phyloP scores from a whole-genome alignment of 345 rosid species.

The Alliaria petiolata region DNA sequence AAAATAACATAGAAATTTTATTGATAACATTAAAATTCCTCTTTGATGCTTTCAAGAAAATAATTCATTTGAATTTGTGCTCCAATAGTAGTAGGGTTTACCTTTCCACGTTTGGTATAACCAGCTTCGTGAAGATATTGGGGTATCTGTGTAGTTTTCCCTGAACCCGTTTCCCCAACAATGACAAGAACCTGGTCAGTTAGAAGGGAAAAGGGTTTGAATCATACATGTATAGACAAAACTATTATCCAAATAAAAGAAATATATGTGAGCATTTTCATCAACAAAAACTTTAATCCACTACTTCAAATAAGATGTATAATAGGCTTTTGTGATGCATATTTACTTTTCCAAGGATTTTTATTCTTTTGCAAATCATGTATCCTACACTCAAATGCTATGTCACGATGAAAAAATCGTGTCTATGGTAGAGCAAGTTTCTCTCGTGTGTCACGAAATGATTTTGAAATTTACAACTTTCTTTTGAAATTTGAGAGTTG shows the following conservation, averaged over 20 bases:
- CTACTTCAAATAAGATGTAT: background rate
- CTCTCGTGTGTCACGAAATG: background rate
- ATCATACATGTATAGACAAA: background rate
- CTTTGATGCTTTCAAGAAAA: no score
- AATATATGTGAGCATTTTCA: no score
- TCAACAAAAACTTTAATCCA: no score
- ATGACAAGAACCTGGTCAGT: conserved; percentile 63
- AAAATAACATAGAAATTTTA: no score
- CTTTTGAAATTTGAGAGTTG: background rate
- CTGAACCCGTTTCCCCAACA: conserved; percentile 91
- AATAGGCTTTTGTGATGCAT: background rate
- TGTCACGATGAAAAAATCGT: background rate
- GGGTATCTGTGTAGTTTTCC: conserved; percentile 84
- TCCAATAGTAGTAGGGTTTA: conserved; percentile 15
- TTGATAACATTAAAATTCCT: no score
- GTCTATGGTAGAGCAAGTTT: background rate
- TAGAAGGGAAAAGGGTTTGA: background rate
- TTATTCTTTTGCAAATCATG: background rate
- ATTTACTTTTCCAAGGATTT: background rate
- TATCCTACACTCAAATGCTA: background rate
- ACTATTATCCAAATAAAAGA: no score
- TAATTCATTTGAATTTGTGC: background rate
- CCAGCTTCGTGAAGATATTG: conserved; percentile 91
- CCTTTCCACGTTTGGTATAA: conserved; percentile 79
- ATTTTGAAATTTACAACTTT: no score